Evolutionary conservation across 176 grass and related monocot species (phyloP).

Genomic region (Oryza coarctata): DNA sequence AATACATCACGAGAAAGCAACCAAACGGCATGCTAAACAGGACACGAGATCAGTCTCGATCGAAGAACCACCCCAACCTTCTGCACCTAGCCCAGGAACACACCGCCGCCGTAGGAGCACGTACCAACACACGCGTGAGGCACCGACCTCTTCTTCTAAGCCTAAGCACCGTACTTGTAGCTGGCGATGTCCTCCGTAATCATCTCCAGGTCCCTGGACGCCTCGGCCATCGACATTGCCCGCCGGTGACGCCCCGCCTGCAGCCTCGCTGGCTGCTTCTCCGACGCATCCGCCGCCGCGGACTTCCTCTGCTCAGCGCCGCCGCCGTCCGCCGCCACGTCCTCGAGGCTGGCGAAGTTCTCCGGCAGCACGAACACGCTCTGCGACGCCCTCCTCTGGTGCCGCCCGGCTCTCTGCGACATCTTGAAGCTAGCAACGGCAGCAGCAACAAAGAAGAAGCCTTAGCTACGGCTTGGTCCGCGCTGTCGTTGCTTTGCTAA

Average conservation of each 20-base stretch:
- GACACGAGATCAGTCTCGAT: background rate
- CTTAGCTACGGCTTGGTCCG: background rate
- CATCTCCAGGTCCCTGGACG: conserved; percentile 55
- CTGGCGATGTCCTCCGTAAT: conserved; percentile 49
- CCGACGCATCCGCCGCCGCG: conserved; percentile 41
- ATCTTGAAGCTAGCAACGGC: conserved; percentile 24
- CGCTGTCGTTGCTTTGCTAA: background rate
- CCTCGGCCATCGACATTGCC: conserved; percentile 57
- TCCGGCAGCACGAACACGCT: conserved; percentile 78
- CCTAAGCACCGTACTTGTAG: conserved; percentile 52
- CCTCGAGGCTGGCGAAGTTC: conserved; percentile 68
- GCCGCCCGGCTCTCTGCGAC: conserved; percentile 63
- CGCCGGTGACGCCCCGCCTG: conserved; percentile 44
- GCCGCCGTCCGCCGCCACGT: conserved; percentile 39
- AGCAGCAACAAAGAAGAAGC: background rate
- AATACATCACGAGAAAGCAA: conserved; percentile 5
- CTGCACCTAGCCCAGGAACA: conserved; percentile 27
- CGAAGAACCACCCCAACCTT: background rate
- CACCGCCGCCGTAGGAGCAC: background rate
- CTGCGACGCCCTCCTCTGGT: conserved; percentile 92
- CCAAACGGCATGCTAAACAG: background rate
- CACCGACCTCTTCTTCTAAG: background rate
- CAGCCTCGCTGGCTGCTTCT: conserved; percentile 48
- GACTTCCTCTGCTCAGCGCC: conserved; percentile 49
- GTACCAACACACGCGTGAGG: background rate